Conservation (phyloP, 805 yeast genomes). For the Blastobotrys peoriensis region DNA sequence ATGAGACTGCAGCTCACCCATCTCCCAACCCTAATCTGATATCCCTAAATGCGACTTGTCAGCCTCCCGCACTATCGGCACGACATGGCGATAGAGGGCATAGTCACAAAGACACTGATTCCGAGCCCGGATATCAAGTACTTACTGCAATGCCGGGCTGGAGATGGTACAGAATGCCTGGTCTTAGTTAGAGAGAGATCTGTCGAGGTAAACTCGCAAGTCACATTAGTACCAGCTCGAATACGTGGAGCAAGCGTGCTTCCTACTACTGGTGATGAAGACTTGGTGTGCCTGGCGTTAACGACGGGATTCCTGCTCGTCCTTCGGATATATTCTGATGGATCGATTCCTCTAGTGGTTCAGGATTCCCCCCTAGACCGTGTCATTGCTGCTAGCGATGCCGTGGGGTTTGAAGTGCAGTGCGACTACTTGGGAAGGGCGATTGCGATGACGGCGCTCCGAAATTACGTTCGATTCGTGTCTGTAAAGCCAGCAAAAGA, state of each 20-base stretch:
- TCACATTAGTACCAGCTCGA: neutral
- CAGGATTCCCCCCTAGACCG: neutral
- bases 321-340: constrained; percentile 12
- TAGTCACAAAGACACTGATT: constrained; percentile 9
- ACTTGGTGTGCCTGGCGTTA: constrained; percentile 7
- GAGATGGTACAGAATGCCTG: constrained; percentile 4
- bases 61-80: no score
- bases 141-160: constrained; percentile 6
- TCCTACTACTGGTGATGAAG: constrained; percentile 6
- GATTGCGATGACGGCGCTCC: neutral
- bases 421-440: constrained; percentile 3
- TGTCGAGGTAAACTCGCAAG: constrained; percentile 1
- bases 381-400: neutral
- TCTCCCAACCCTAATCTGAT: no score
- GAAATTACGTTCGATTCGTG: neutral
- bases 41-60: no score
- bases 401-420: neutral
- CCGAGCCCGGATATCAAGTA: constrained; percentile 10
- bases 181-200: constrained; percentile 7
- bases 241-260: constrained; percentile 1
- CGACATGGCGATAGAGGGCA: no score
- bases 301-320: constrained; percentile 10
- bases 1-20: no score
- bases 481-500: neutral
- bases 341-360: constrained; percentile 12